Conservation (phyloP, 2,329 filamentous ascomycete genomes). For the Hymenoscyphus fraxineus region DNA sequence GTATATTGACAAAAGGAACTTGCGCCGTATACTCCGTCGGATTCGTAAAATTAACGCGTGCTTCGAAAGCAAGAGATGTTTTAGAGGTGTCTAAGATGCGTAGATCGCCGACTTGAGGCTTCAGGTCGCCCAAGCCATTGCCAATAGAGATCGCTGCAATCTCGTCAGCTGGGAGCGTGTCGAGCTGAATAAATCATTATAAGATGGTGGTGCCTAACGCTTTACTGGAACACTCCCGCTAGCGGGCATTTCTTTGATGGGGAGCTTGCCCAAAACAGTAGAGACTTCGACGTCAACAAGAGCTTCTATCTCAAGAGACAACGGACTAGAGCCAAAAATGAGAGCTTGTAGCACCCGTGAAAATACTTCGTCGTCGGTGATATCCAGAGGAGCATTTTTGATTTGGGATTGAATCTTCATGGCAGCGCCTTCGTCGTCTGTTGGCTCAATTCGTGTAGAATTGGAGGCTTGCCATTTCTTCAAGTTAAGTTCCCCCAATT, state of each 20-base stretch:
- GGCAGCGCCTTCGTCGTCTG: conserved; percentile 53
- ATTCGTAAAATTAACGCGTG: conserved; percentile 79
- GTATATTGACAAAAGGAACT: conserved; percentile 76
- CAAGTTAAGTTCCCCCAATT: conserved; percentile 78
- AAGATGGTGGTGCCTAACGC: conserved; percentile 69
- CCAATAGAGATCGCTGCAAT: conserved; percentile 56
- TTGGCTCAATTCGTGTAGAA: conserved; percentile 64
- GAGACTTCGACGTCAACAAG: conserved; percentile 77
- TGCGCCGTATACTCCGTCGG: conserved; percentile 80
- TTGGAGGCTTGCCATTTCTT: conserved; percentile 79
- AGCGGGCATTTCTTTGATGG: conserved; percentile 78
- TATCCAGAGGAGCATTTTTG: conserved; percentile 72
- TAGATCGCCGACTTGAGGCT: conserved; percentile 67
- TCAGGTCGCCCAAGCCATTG: conserved; percentile 42
- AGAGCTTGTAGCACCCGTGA: conserved; percentile 76
- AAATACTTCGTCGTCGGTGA: conserved; percentile 77
- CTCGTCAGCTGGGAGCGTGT: conserved; percentile 34
- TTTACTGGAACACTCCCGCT: conserved; percentile 86
- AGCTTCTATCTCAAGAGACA: conserved; percentile 73
- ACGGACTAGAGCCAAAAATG: conserved; percentile 65
- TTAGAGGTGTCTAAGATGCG: conserved; percentile 68
- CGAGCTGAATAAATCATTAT: conserved; percentile 33
- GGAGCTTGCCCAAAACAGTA: conserved; percentile 76
- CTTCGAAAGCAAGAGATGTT: conserved; percentile 66
- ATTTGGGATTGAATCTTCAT: conserved; percentile 75